Conservation (phyloP, 2,329 filamentous ascomycete genomes). For the Cordyceps pruinosa region DNA sequence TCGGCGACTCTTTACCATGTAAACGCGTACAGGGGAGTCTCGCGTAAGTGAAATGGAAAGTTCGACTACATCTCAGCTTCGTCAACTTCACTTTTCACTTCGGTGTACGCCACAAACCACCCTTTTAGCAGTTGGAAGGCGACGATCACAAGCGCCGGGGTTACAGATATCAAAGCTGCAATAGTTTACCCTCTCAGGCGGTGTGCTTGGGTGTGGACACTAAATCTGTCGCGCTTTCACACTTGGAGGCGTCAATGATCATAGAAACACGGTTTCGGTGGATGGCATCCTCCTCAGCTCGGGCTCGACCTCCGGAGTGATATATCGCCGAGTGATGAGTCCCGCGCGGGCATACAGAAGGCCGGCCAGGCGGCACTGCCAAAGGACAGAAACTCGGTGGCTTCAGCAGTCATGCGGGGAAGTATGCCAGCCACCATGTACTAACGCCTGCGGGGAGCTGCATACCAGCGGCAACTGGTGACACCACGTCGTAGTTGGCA, state of each 20-base stretch:
- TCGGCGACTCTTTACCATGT: no score
- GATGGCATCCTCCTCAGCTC: neutral
- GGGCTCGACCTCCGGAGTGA: neutral
- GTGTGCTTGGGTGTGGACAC: no score
- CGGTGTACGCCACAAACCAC: no score
- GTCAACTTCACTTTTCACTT: no score
- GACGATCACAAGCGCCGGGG: neutral
- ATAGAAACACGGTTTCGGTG: neutral
- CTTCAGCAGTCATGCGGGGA: neutral
- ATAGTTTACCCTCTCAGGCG: no score
- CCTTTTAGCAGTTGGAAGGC: neutral
- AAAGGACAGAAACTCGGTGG: neutral
- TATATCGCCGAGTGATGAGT: neutral
- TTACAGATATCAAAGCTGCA: no score
- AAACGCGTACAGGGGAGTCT: no score
- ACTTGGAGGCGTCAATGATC: neutral
- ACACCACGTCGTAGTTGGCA: neutral
- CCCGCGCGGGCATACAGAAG: neutral
- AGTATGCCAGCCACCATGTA: neutral
- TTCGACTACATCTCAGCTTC: no score
- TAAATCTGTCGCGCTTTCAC: no score
- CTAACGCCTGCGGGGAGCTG: neutral
- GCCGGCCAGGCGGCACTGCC: neutral
- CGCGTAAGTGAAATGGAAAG: no score
- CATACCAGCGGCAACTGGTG: neutral